Evolutionary conservation across 805 yeast species (phyloP).

Genomic region (Metschnikowia peoriensis): DNA sequence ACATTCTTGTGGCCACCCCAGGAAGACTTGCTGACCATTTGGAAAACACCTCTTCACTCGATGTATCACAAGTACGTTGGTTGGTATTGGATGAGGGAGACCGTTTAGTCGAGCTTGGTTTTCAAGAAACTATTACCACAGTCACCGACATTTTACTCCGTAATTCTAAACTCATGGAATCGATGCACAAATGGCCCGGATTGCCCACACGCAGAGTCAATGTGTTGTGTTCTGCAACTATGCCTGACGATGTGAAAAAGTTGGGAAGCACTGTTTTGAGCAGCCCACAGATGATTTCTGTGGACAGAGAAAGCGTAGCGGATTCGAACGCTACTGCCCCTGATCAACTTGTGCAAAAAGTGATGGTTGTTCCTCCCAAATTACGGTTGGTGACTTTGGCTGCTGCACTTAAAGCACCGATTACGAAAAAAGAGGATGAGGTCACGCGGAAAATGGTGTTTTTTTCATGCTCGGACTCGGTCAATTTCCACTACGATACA

Average conservation of each 20-base stretch:
- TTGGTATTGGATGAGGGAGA: conserved; percentile 97
- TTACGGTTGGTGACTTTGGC: conserved; percentile 79
- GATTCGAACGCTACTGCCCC: conserved; percentile 57
- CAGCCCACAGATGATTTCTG: conserved; percentile 68
- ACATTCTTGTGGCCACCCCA: conserved; percentile 95
- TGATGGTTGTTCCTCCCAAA: conserved; percentile 88
- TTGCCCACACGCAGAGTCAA: conserved; percentile 74
- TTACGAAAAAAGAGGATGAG: conserved; percentile 24
- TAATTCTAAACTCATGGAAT: conserved; percentile 37
- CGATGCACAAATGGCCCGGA: conserved; percentile 43
- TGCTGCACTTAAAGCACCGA: conserved; percentile 55
- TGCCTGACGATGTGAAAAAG: conserved; percentile 74
- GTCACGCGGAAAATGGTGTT: conserved; percentile 72
- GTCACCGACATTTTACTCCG: conserved; percentile 62
- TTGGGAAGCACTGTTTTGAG: conserved; percentile 75
- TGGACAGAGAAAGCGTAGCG: conserved; percentile 23
- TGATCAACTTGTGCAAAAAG: conserved; percentile 81
- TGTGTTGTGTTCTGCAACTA: conserved; percentile 91
- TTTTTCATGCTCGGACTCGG: conserved; percentile 94
- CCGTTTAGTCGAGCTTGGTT: conserved; percentile 90
- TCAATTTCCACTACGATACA: conserved; percentile 82
- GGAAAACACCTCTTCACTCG: conserved; percentile 78
- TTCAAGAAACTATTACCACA: conserved; percentile 85
- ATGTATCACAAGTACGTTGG: conserved; percentile 73
- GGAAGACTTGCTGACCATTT: conserved; percentile 95